These are phyloP conservation scores for Phytophthora agathidicida DNA, from an alignment of 352 stramenopile species.

Conservation along the genomic window DNA sequence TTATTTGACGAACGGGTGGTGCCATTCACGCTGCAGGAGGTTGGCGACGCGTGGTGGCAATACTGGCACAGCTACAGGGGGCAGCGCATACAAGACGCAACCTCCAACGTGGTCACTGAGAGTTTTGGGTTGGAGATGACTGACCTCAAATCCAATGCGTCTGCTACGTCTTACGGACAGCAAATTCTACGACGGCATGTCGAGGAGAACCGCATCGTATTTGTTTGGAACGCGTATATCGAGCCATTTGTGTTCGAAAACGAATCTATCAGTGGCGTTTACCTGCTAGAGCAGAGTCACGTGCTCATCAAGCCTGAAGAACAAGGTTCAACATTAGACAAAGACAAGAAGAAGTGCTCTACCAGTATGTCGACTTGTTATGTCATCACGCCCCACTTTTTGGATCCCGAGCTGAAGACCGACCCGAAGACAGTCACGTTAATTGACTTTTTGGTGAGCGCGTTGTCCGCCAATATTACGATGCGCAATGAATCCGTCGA, in stretches of 20 bases:
- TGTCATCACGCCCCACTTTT: constrained; percentile 54
- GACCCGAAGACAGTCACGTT: constrained; percentile 35
- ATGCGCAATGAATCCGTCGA: constrained; percentile 50
- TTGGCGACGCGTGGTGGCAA: constrained; percentile 45
- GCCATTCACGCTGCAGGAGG: constrained; percentile 38
- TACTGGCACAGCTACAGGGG: constrained; percentile 34
- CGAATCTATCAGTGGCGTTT: constrained; percentile 41
- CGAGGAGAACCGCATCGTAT: constrained; percentile 57
- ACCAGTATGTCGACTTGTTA: constrained; percentile 60
- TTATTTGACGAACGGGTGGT: constrained; percentile 38
- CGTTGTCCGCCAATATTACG: constrained; percentile 36
- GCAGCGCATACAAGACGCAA: constrained; percentile 17
- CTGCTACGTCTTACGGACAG: constrained; percentile 53
- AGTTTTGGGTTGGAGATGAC: constrained; percentile 58
- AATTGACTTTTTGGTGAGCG: constrained; percentile 49
- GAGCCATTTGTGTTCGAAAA: constrained; percentile 58
- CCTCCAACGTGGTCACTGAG: constrained; percentile 55
- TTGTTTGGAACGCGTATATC: constrained; percentile 61
- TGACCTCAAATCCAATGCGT: constrained; percentile 45
- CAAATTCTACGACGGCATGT: constrained; percentile 63
- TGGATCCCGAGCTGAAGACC: constrained; percentile 29
- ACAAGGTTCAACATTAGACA: constrained; percentile 1
- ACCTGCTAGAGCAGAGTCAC: constrained; percentile 60
- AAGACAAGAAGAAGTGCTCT: constrained; percentile 22
- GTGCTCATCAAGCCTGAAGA: constrained; percentile 53